Evolutionary conservation across 805 yeast species (phyloP).

Genomic region (Candida insectorum): DNA sequence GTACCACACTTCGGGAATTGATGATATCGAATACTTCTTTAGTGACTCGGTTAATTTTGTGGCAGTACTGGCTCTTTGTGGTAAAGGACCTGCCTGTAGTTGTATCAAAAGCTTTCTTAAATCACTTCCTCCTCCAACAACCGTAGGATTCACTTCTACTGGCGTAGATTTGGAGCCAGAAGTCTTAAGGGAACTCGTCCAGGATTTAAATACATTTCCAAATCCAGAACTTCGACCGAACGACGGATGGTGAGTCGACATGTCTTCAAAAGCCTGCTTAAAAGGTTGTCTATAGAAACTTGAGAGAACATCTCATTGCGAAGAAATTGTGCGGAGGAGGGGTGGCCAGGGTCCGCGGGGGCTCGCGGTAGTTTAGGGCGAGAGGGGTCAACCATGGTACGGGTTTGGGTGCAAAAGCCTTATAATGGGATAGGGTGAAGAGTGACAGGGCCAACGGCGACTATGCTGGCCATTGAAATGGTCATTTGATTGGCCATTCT

Average conservation of each 20-base stretch:
- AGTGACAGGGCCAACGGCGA: too few species aligned
- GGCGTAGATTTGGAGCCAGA: conserved; percentile 24
- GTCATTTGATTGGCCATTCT: too few species aligned
- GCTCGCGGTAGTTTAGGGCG: too few species aligned
- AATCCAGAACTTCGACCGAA: conserved; percentile 29
- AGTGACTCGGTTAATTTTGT: conserved; percentile 48
- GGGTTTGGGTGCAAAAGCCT: too few species aligned
- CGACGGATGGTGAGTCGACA: conserved; percentile 27
- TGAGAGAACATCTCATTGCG: too few species aligned
- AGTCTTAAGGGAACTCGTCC: conserved; percentile 35
- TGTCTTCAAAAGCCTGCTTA: conserved; percentile 1
- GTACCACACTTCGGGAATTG: conserved; percentile 76
- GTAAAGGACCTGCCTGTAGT: conserved; percentile 32
- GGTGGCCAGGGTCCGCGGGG: too few species aligned
- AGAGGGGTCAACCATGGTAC: too few species aligned
- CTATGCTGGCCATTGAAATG: too few species aligned
- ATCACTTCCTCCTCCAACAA: conserved; percentile 43
- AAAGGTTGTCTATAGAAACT: too few species aligned
- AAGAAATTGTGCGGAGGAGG: too few species aligned
- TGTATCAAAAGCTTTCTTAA: conserved; percentile 37
- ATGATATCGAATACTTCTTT: conserved; percentile 49
- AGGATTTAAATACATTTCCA: conserved; percentile 38
- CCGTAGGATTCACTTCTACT: conserved; percentile 38
- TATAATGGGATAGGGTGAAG: too few species aligned
- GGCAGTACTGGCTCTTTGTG: conserved; percentile 48